Evolutionary conservation across 306 rosid species (phyloP), one percentile per base, ranked within the genome.

Genomic region (Castanea crenata): DNA sequence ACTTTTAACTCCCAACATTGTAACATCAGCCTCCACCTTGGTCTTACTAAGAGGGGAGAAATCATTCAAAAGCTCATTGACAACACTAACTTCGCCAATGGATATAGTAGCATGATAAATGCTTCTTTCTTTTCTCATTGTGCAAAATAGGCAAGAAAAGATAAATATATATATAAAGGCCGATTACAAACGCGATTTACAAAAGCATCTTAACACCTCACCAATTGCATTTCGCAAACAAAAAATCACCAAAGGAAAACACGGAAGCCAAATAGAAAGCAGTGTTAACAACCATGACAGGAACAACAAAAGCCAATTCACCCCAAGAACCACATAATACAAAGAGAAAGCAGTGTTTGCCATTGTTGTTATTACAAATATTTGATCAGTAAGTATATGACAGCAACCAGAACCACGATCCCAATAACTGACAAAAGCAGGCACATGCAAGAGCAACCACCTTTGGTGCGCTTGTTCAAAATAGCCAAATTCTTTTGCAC

Each of bases 371-470:
- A 25, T 81, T 93, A 93, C 97, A 95, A 88, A 78, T 85, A 91
- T 80, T 91, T 95, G 78, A 93, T 62, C 81, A 95, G 76, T 63
- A 95, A 81, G 81, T 77, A 95, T 83, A 91, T 79, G 71, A 88
- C 93, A 71, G 85, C 89, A 5, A 87, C 80, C 82, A 95, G 89
- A 81, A 71, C 88, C 61, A 93, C 93, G 35, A 95, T 93, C 76
- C 97, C 99, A 67, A 91, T 38, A 23, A 91, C 92, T 9, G 98
- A 75, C 75, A 88, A 75, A 74, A 95, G 89, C 99, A 95, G 74
- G 87, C 91, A 90, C 92, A 92, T 69, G 93, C 99, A 93, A 71
- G 99, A 85, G 89, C 99, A 95, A 62, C 96, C 94, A 58, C 97
- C 98, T 83, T 93, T 93, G 13, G 89, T 83, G 38, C 96, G 96